Base-by-base conservation (phyloP, 78 protist species). In the Dictyostelium intermedium region DNA sequence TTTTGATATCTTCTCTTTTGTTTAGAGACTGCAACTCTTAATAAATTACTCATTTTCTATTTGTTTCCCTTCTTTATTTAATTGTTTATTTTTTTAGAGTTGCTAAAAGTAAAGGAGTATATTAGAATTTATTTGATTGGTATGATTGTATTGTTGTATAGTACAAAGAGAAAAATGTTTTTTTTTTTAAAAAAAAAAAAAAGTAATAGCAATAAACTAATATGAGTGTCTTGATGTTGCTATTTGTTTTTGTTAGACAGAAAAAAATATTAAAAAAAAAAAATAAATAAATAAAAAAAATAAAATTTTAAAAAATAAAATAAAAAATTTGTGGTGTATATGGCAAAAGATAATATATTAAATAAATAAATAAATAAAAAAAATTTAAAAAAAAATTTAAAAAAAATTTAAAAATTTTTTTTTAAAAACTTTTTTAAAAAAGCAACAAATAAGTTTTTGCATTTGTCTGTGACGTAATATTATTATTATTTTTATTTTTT, bases 1-100 rank as follows among this genome's bases (percentile, higher is more conserved):
- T 89, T 82, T 85, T 95, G 97, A 86, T 95, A 95, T 84, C 97
- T 85, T 74, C 96, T 87, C 91, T 94, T 94, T 84, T 94, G 86
- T 50, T 94, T 94, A 3, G 96, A 94, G n/a, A 94, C 96, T 8
- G 96, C 93, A 72, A 78, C 83, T 82, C 93, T 87, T 53, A 94
- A 32, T 25, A 83, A 41, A 72, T 79, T 79, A 74, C 84, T 72
- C 96, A 92, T 92, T n/a, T 32, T 47, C 32, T 77, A 39, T 77
- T 41, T 82, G 43, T 74, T 74, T 74, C 14, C 34, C 27, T 72
- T 16, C 32, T 13, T 70, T 20, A 18, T 7, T 74, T 16, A 13
- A 13, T 5, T 37, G 13, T 37, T 14, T 20, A 16, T 23, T 32
- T 23, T 69, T 66, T 11, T 11, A 11, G 18, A 5, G 27, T 20